Conservation (phyloP, 805 yeast species). For the Pichia cephalocereana region DNA sequence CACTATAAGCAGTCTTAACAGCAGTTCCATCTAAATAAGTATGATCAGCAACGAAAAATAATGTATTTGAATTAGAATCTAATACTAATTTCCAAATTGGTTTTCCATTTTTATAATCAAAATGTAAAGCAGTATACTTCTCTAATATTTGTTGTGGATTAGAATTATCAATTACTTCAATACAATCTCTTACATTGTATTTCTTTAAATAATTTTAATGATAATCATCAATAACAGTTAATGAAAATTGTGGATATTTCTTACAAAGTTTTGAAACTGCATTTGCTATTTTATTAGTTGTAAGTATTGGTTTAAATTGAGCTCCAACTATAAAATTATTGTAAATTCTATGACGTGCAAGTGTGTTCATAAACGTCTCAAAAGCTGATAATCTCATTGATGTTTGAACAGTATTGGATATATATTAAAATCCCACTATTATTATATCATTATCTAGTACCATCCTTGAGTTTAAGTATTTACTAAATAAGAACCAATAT, state of each 20-base stretch:
- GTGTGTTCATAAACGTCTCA: conserved; percentile 1
- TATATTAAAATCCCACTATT: too few relatives aligned
- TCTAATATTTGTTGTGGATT: neutral
- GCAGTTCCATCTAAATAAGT: conserved; percentile 10
- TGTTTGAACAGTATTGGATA: too few relatives aligned
- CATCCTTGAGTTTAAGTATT: too few relatives aligned
- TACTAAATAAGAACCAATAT: too few relatives aligned
- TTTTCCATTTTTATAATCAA: neutral
- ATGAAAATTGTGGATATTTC: conserved; percentile 6
- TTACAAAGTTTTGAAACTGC: conserved; percentile 1
- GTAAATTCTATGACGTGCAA: conserved; percentile 1
- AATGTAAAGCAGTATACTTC: conserved; percentile 3
- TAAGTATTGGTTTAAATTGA: neutral
- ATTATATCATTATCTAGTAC: too few relatives aligned
- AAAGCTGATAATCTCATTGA: neutral
- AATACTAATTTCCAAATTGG: conserved; percentile 8
- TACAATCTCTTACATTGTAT: neutral
- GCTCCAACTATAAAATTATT: conserved; percentile 6
- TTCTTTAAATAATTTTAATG: neutral
- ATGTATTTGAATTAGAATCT: neutral
- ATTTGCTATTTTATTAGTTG: neutral
- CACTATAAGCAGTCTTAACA: conserved; percentile 5
- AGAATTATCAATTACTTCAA: neutral
- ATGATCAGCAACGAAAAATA: conserved; percentile 9
- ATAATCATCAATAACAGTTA: conserved; percentile 1